A percentile compares a stretch with the other conserved stretches of the same genome.
phyloP scores from a whole-genome alignment of 148 eudicot genomes.

The Rhododendron simsii region DNA sequence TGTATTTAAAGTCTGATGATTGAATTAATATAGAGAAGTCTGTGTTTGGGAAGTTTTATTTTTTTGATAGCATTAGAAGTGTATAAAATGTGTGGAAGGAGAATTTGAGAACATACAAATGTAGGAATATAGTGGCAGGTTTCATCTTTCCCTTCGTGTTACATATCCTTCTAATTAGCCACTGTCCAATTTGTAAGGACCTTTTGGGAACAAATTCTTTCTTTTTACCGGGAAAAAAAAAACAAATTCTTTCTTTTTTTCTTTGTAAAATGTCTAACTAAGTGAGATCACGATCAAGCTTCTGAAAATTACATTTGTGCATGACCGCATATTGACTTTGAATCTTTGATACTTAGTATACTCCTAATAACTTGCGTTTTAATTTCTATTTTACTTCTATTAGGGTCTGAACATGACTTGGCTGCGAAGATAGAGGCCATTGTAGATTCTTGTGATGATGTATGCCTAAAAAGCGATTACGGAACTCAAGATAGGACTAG shows the following conservation, averaged over 20 bases:
- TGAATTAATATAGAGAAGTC: neutral
- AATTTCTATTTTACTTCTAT: conserved; percentile 7
- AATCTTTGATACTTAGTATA: neutral
- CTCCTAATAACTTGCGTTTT: neutral
- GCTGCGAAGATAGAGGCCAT: conserved; percentile 41
- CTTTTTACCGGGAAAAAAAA: neutral
- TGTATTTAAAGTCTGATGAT: neutral
- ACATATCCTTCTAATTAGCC: neutral
- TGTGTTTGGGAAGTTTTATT: neutral
- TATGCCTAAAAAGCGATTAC: conserved; percentile 17
- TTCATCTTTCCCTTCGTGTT: neutral
- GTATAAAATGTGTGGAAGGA: neutral
- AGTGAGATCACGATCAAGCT: neutral
- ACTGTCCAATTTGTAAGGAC: neutral
- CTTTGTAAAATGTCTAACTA: neutral
- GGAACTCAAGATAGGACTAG: conserved; percentile 19
- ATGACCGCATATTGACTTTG: too few relatives aligned
- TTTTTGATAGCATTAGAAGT: neutral
- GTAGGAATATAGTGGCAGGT: neutral
- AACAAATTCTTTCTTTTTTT: neutral
- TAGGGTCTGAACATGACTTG: conserved; percentile 49
- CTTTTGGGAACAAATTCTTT: neutral
- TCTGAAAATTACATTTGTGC: neutral
- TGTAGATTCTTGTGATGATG: conserved; percentile 38
- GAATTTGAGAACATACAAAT: neutral